phyloP scores from a whole-genome alignment of 257 asterid species.

The Verbascum thapsus region DNA sequence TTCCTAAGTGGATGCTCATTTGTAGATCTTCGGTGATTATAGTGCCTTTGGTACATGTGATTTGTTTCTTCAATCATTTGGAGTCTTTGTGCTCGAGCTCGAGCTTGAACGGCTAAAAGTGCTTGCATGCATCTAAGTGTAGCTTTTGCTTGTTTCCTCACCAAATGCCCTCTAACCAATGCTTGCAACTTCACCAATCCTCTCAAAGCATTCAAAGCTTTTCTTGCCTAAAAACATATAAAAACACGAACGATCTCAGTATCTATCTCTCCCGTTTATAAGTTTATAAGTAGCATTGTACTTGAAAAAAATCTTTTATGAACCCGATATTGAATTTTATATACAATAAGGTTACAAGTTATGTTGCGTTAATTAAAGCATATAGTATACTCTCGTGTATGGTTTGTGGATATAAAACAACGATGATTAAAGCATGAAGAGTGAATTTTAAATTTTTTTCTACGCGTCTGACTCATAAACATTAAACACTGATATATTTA shows the following conservation, averaged over 20 bases:
- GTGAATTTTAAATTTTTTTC: no score
- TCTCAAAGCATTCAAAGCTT: conserved; percentile 90
- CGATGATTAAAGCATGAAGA: no score
- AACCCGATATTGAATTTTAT: no score
- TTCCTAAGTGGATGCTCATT: conserved; percentile 49
- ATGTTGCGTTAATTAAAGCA: no score
- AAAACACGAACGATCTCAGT: background rate
- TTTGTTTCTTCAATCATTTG: conserved; percentile 58
- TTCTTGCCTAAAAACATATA: conserved; percentile 60
- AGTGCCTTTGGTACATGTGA: conserved; percentile 45
- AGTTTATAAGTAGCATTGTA: no score
- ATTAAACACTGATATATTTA: no score
- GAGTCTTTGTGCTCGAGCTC: conserved; percentile 80
- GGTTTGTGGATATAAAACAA: no score
- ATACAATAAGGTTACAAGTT: no score
- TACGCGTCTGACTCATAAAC: no score
- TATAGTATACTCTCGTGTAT: no score
- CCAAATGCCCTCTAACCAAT: conserved; percentile 87
- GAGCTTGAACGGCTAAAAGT: conserved; percentile 67
- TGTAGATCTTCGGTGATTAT: conserved; percentile 63
- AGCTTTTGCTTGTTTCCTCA: conserved; percentile 83
- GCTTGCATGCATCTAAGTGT: conserved; percentile 96
- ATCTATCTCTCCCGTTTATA: no score
- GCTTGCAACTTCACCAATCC: conserved; percentile 96
- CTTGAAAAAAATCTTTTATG: no score